A percentile compares a stretch with the other conserved stretches of the same genome.
Evolutionary conservation across 179 eudicot genomes (phyloP).

Genomic region (Drosera spatulata): DNA sequence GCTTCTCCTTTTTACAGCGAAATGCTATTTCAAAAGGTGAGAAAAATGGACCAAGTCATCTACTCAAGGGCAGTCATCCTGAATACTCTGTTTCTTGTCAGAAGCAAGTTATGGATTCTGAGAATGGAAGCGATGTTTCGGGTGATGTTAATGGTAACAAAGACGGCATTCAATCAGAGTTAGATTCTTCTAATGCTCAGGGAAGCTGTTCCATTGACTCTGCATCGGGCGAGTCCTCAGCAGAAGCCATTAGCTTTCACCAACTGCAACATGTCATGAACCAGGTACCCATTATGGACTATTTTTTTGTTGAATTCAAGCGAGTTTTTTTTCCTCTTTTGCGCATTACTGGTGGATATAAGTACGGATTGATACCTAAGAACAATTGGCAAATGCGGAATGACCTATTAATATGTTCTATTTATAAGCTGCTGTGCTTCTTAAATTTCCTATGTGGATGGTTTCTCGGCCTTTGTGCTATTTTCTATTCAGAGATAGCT

Average conservation of each 20-base stretch:
- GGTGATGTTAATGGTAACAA: conserved; percentile 22
- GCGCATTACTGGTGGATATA: too few species aligned
- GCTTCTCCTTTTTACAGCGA: conserved; percentile 23
- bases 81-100: conserved; percentile 20
- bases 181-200: conserved; percentile 38
- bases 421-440: too few species aligned
- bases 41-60: conserved; percentile 27
- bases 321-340: too few species aligned
- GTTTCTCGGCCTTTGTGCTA: too few species aligned
- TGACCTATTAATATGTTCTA: too few species aligned
- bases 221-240: conserved; percentile 51
- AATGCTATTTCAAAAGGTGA: conserved; percentile 23
- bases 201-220: conserved; percentile 58
- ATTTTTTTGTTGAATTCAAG: too few species aligned
- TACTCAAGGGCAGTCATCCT: conserved; percentile 14
- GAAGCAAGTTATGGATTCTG: conserved; percentile 22
- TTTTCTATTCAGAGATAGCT: too few species aligned
- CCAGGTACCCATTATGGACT: conserved; percentile 35
- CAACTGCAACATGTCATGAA: conserved; percentile 85
- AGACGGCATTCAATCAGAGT: conserved; percentile 24
- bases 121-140: conserved; percentile 25
- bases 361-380: too few species aligned
- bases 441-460: too few species aligned
- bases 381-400: too few species aligned
- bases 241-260: conserved; percentile 72